phyloP scores from a whole-genome alignment of 1,139 yeast species.

The Yamadazyma sp. region DNA sequence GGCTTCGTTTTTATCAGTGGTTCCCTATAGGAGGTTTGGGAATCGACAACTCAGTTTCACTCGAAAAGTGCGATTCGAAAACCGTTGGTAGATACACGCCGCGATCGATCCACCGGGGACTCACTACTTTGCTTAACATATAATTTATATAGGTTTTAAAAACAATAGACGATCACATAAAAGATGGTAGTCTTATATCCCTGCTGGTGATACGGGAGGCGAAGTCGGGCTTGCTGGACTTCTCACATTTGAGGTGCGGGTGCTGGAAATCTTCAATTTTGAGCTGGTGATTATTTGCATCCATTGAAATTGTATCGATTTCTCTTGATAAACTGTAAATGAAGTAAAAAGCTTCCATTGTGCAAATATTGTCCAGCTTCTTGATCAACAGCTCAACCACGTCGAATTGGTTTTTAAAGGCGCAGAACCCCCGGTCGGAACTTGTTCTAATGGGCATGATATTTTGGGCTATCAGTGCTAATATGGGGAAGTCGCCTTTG shows the following conservation, averaged over 20 bases:
- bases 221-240: not conserved
- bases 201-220: not conserved
- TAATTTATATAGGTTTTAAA: not conserved
- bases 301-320: constrained; percentile 21
- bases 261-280: constrained; percentile 22
- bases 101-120: too few species aligned
- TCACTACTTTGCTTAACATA: too few species aligned
- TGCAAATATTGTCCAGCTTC: constrained; percentile 18
- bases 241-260: not conserved
- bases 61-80: not conserved
- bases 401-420: constrained; percentile 19
- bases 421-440: constrained; percentile 16
- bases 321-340: constrained; percentile 20
- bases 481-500: constrained; percentile 16
- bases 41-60: not conserved
- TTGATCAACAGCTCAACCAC: constrained; percentile 4
- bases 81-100: constrained; percentile 1
- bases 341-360: constrained; percentile 18
- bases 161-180: not conserved
- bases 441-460: constrained; percentile 20
- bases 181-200: constrained; percentile 4
- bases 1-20: not conserved
- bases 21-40: not conserved
- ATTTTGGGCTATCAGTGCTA: constrained; percentile 17
- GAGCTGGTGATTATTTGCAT: constrained; percentile 17